Percentiles rank a stretch among this genome's conserved stretches.
Conservation (phyloP, 2,329 filamentous ascomycete species). For the Monosporascus cannonballus region DNA sequence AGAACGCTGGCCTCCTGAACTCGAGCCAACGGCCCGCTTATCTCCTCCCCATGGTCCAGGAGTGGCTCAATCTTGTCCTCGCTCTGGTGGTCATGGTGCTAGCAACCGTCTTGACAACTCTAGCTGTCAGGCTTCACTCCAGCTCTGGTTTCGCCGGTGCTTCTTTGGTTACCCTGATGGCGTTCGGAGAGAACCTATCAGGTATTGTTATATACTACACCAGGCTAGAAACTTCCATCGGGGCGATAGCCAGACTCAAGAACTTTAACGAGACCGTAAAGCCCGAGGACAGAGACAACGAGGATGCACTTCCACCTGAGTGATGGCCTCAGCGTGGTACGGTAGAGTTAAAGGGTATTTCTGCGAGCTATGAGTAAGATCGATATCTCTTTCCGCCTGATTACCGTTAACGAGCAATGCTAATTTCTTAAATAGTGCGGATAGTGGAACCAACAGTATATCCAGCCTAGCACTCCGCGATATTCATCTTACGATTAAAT, state of each 20-base stretch:
- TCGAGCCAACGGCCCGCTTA: no score
- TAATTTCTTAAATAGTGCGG: no score
- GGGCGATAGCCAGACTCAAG: constrained; percentile 21
- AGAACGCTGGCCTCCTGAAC: no score
- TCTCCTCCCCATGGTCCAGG: no score
- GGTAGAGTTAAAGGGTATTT: constrained; percentile 1
- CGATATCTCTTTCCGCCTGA: no score
- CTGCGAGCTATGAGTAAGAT: no score
- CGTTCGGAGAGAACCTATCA: constrained; percentile 25
- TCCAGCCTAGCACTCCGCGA: no score
- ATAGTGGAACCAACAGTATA: no score
- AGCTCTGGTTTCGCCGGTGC: constrained; percentile 33
- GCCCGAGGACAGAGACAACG: constrained; percentile 15
- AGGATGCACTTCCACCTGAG: constrained; percentile 9
- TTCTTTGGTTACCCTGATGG: constrained; percentile 31
- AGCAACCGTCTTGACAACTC: constrained; percentile 38
- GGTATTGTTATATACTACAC: constrained; percentile 28
- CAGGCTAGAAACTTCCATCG: constrained; percentile 22
- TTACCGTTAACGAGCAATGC: no score
- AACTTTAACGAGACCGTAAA: constrained; percentile 19
- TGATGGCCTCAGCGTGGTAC: constrained; percentile 34
- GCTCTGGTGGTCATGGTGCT: constrained; percentile 39
- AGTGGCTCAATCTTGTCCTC: no score
- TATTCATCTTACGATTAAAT: constrained; percentile 18
- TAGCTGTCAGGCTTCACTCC: constrained; percentile 21